Evolutionary conservation across 2,329 filamentous ascomycete genomes (phyloP).

Genomic region (Neopestalotiopsis rosae): DNA sequence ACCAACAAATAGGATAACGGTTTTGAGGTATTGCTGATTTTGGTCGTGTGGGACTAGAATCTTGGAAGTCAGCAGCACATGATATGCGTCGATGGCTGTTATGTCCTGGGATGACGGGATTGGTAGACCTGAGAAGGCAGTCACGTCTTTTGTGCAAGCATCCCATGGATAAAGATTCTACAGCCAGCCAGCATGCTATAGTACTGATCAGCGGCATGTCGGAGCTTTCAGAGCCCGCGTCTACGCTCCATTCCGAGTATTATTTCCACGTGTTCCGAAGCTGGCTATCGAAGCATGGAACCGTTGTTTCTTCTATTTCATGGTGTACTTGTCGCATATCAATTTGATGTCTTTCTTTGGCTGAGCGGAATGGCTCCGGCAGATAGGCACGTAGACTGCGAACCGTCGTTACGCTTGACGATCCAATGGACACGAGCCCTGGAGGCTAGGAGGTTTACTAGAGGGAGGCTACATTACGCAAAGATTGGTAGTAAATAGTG

Average conservation of each 20-base stretch:
- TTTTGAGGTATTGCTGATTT: neutral
- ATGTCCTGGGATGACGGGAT: neutral
- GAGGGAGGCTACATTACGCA: neutral
- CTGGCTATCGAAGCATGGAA: neutral
- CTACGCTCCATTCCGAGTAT: neutral
- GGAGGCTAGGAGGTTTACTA: neutral
- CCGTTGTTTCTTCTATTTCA: neutral
- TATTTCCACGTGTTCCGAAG: neutral
- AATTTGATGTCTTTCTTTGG: neutral
- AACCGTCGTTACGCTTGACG: neutral
- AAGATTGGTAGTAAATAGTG: neutral
- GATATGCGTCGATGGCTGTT: neutral
- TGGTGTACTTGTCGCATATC: neutral
- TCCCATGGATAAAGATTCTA: neutral
- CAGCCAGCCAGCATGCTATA: neutral
- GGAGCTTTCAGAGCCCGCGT: neutral
- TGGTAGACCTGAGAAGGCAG: neutral
- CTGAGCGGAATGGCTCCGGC: slow-evolving; percentile 1
- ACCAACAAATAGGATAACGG: neutral
- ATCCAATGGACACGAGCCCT: neutral
- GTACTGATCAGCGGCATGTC: neutral
- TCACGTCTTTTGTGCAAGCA: neutral
- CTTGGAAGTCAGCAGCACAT: neutral
- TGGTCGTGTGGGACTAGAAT: neutral
- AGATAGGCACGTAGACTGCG: neutral